Conservation (phyloP, 768 basidiomycete species). For the Dioszegia aurantiaca region DNA sequence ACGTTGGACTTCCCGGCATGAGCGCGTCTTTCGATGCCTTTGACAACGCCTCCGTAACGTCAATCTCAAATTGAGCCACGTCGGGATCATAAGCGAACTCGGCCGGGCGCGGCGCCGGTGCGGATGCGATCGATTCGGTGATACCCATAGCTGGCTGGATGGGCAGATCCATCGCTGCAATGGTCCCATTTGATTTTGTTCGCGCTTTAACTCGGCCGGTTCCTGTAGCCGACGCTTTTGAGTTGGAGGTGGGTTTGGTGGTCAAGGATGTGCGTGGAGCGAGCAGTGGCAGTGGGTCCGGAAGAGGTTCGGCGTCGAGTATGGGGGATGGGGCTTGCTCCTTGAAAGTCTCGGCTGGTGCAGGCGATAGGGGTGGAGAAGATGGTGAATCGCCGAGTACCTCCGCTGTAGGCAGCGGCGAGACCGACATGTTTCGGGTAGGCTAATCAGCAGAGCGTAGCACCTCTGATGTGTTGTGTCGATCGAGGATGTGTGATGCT, state of each 20-base stretch:
- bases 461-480: too few species aligned
- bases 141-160: slow-evolving; percentile 23
- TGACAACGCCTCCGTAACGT: slow-evolving; percentile 22
- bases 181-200: not conserved
- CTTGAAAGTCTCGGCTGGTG: slow-evolving; percentile 1
- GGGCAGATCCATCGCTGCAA: not conserved
- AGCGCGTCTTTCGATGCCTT: slow-evolving; percentile 22
- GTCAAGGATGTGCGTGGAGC: not conserved
- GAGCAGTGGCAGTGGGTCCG: not conserved
- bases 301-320: not conserved
- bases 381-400: not conserved
- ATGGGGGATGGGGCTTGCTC: not conserved
- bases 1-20: slow-evolving; percentile 41
- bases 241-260: slow-evolving; percentile 9
- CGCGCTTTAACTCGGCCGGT: slow-evolving; percentile 2
- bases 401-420: not conserved
- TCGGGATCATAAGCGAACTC: slow-evolving; percentile 29
- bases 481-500: too few species aligned
- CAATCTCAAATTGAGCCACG: slow-evolving; percentile 24
- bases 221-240: slow-evolving; percentile 1
- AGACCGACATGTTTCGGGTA: slow-evolving; percentile 5
- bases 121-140: slow-evolving; percentile 41
- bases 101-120: slow-evolving; percentile 36
- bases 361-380: slow-evolving; percentile 12
- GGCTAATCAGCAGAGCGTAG: too few species aligned